Evolutionary conservation across 441 rosid genomes (phyloP), one percentile per base, ranked within the genome.

Genomic region (Populus hybrid): DNA sequence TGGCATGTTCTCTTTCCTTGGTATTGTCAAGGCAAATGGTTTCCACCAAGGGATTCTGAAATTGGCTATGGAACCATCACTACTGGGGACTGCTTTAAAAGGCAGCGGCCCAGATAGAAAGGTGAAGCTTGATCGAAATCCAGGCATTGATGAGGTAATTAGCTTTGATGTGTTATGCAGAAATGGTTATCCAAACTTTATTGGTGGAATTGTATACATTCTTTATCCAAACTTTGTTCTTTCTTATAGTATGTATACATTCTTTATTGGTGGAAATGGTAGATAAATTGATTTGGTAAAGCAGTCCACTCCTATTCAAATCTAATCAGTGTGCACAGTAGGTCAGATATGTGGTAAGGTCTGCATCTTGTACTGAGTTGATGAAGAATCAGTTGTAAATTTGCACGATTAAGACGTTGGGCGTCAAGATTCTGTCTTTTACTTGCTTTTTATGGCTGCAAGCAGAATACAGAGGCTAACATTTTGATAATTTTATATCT

Each of bases 41-140:
- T 92, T 95, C 85, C 95, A 88, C 87, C 95, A 95, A 74, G 99
- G 98, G 81, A 86, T 95, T 84, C 81, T 95, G 81, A 93, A 88
- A 87, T 85, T 95, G 89, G 97, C 99, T 35, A 95, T 95, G 99
- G 99, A 95, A 81, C 99, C 98, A 75, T 92, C 97, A 4, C 80
- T 94, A 26, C 79, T 95, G 81, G 97, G 98, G 69, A 88, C 92
- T 45, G 97, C 98, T 76, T 82, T 95, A 83, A 90, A 92, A 94
- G 94, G 87, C 84, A 93, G 94, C 79, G 99, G 99, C 73, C 97
- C 98, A 72, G 89, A 95, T 83, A 91, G 98, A 85, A 93, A 87
- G 69, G 93, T 94, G 83, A 89, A 92, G 82, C 98, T 95, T 82
- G 97, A 95, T 80, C 85, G 88, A 83, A 91, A 90, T 78, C 92